A percentile compares a stretch with the other conserved stretches of the same genome.
Conservation (phyloP, 805 yeast genomes). For the Monosporozyma servazzii region DNA sequence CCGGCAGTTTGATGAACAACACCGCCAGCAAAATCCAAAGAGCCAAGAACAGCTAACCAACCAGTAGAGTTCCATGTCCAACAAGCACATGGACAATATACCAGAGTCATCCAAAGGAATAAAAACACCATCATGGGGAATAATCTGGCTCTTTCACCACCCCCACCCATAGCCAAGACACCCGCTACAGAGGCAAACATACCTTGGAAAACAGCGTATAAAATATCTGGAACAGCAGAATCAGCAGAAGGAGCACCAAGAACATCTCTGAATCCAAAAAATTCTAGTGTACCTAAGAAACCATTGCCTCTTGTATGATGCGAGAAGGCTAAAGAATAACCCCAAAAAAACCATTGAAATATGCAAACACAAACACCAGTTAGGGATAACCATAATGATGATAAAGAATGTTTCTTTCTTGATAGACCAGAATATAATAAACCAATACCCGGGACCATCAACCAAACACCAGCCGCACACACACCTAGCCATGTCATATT, state of each 20-base stretch:
- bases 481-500: slow-evolving; percentile 82
- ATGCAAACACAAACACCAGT: slow-evolving; percentile 76
- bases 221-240: slow-evolving; percentile 72
- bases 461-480: slow-evolving; percentile 77
- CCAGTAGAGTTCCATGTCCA: slow-evolving; percentile 97
- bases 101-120: slow-evolving; percentile 90
- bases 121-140: slow-evolving; percentile 95
- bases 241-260: slow-evolving; percentile 72
- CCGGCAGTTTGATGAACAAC: slow-evolving; percentile 96
- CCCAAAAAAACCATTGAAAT: slow-evolving; percentile 99
- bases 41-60: slow-evolving; percentile 78
- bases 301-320: slow-evolving; percentile 50
- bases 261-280: slow-evolving; percentile 72
- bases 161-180: slow-evolving; percentile 93
- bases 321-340: slow-evolving; percentile 81
- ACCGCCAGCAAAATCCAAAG: slow-evolving; percentile 96
- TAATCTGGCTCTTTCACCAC: slow-evolving; percentile 91
- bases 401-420: slow-evolving; percentile 91
- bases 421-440: slow-evolving; percentile 86
- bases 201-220: slow-evolving; percentile 88
- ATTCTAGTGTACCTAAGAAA: slow-evolving; percentile 72
- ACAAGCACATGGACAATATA: slow-evolving; percentile 90
- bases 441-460: slow-evolving; percentile 96
- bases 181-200: slow-evolving; percentile 95
- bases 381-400: slow-evolving; percentile 87